Evolutionary conservation across 345 rosid genomes (phyloP), one percentile per base, ranked within the genome.

Genomic region (Gossypium thurberi): DNA sequence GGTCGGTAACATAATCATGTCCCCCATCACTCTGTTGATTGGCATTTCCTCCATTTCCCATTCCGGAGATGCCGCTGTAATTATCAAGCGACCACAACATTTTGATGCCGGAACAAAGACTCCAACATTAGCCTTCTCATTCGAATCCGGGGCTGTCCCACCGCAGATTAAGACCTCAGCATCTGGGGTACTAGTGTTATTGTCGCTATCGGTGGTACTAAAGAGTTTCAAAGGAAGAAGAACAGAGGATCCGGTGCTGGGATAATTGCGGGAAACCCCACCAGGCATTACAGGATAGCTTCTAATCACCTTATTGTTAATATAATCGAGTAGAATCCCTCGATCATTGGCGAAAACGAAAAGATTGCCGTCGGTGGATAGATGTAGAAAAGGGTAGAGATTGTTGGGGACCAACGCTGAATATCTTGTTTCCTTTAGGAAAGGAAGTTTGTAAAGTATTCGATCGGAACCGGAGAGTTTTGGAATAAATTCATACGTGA

Each of bases 11-110:
- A 86, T 52, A 6, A 82, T 83, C 90, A 86, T 84, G 71, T 84
- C 87, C 2, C 85, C 85, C 85, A 84, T 82, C 75, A 81, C 76
- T 71, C 88, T 76, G 11, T 71, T 81, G 14, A 81, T 11, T 9
- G 90, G 81, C 88, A 86, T 86, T 65, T 74, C 81, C 72, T 86
- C 88, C 79, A 84, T 84, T 50, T 46, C 75, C 84, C 81, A 78
- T 8, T 63, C 42, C 1, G 84, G 77, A 20, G 66, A 72, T 13
- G 63, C 14, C 2, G 71, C 71, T 1, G 77, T 81, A 51, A 81
- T 75, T 12, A 15, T 37, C 57, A 78, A n/a, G 18, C 81, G 67
- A 2, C 85, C 85, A 14, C 85, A 82, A 10, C 72, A 56, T 17
- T 75, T 81, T 4, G 72, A 6, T 3, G 76, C 74, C 0, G 75